Evolutionary conservation across 2,329 filamentous ascomycete species (phyloP).

Genomic region (Trichoderma pleuroti): DNA sequence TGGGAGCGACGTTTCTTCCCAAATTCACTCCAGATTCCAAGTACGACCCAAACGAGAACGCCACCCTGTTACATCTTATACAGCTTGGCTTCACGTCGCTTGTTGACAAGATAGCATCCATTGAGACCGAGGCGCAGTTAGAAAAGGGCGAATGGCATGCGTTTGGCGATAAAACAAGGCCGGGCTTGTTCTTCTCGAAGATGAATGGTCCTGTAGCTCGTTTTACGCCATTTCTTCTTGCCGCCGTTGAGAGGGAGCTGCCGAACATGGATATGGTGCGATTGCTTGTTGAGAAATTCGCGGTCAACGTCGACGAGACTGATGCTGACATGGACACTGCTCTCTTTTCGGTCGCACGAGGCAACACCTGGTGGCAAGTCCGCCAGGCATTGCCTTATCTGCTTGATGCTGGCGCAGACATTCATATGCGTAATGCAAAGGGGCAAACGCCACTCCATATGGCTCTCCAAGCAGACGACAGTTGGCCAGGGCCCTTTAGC

Average conservation of each 20-base stretch:
- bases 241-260: conserved; percentile 29
- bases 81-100: conserved; percentile 21
- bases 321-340: conserved; percentile 18
- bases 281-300: conserved; percentile 33
- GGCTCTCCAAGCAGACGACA: conserved; percentile 10
- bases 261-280: conserved; percentile 36
- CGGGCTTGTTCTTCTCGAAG: conserved; percentile 23
- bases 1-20: conserved; percentile 21
- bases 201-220: not conserved
- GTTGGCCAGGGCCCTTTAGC: conserved; percentile 12
- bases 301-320: conserved; percentile 31
- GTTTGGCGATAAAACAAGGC: conserved; percentile 19
- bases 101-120: conserved; percentile 22
- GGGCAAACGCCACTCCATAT: conserved; percentile 24
- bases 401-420: conserved; percentile 21
- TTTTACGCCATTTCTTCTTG: conserved; percentile 24
- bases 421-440: conserved; percentile 13
- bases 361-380: conserved; percentile 25
- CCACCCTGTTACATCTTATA: conserved; percentile 17
- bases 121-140: conserved; percentile 17
- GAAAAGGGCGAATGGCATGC: conserved; percentile 23
- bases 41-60: not conserved
- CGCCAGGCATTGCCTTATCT: conserved; percentile 26
- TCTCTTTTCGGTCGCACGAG: conserved; percentile 19
- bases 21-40: not conserved